phyloP scores from a whole-genome alignment of 1,284 basidiomycete genomes.

The Clitocybe nebularis region DNA sequence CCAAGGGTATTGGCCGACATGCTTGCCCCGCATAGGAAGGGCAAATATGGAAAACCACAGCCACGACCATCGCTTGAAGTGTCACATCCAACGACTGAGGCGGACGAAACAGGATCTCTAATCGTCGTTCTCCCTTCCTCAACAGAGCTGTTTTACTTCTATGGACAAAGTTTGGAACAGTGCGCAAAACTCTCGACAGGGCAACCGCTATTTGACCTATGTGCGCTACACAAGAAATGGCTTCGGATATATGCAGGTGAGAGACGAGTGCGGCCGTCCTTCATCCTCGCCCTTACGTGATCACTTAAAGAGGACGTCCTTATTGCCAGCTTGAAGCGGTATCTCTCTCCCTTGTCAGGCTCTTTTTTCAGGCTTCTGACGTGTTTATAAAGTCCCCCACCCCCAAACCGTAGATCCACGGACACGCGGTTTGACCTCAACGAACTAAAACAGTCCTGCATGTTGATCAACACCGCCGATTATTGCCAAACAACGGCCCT shows the following conservation, averaged over 20 bases:
- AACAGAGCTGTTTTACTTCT: slow-evolving; percentile 97
- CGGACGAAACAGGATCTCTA: slow-evolving; percentile 45
- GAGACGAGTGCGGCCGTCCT: slow-evolving; percentile 10
- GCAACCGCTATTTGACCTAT: slow-evolving; percentile 77
- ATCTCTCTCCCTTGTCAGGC: slow-evolving; percentile 6
- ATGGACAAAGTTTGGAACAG: slow-evolving; percentile 92
- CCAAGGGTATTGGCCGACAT: slow-evolving; percentile 74
- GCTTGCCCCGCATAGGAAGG: slow-evolving; percentile 74
- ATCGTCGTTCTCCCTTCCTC: slow-evolving; percentile 85
- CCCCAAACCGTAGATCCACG: slow-evolving; percentile 58
- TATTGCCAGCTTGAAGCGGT: slow-evolving; percentile 69
- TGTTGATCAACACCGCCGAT: slow-evolving; percentile 95
- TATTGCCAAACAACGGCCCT: slow-evolving; percentile 92
- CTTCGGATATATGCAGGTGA: slow-evolving; percentile 87
- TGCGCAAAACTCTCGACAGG: slow-evolving; percentile 86
- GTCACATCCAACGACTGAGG: slow-evolving; percentile 35
- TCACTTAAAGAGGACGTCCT: slow-evolving; percentile 73
- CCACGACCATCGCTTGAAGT: slow-evolving; percentile 69
- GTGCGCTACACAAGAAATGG: slow-evolving; percentile 87
- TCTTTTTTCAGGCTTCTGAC: slow-evolving; percentile 4
- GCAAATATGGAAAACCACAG: slow-evolving; percentile 34
- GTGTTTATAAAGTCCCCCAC: slow-evolving; percentile 31
- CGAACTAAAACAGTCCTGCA: slow-evolving; percentile 77
- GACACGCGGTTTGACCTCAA: slow-evolving; percentile 74
- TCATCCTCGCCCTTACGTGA: not conserved